These are phyloP conservation scores for barrel medic (Medicago truncatula) DNA, from an alignment of 306 rosid genomes.

Conservation along the genomic window DNA sequence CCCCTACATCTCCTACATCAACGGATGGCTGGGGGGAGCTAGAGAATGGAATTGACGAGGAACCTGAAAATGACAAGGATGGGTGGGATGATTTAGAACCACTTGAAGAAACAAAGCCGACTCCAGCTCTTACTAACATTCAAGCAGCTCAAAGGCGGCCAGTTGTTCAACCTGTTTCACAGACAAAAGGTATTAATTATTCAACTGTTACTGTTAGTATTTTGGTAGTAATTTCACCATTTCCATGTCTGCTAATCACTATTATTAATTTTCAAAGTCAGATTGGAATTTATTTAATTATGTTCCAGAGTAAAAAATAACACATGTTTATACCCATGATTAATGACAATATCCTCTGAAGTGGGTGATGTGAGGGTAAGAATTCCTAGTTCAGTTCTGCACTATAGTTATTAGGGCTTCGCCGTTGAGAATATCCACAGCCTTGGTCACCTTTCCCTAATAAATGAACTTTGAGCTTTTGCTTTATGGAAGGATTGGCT, in stretches of 20 bases:
- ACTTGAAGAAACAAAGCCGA: slow-evolving; percentile 75
- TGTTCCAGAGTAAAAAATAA: slow-evolving; percentile 1
- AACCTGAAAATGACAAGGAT: slow-evolving; percentile 76
- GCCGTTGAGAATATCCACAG: not conserved
- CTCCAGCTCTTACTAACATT: slow-evolving; percentile 79
- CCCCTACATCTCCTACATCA: slow-evolving; percentile 84
- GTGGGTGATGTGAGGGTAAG: slow-evolving; percentile 26
- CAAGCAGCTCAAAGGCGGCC: slow-evolving; percentile 99
- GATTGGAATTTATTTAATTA: slow-evolving; percentile 30
- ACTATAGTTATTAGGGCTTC: slow-evolving; percentile 19
- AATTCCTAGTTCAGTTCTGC: slow-evolving; percentile 40
- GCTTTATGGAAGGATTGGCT: slow-evolving; percentile 33
- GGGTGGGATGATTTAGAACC: slow-evolving; percentile 98
- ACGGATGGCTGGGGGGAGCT: slow-evolving; percentile 99
- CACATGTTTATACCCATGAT: slow-evolving; percentile 15
- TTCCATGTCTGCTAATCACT: slow-evolving; percentile 27
- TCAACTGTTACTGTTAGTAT: slow-evolving; percentile 31
- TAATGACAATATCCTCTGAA: slow-evolving; percentile 20
- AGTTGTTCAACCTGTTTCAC: slow-evolving; percentile 66
- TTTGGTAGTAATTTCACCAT: slow-evolving; percentile 25
- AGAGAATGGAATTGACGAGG: slow-evolving; percentile 81
- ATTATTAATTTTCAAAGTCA: slow-evolving; percentile 10
- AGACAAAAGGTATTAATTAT: slow-evolving; percentile 65
- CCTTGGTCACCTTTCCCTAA: slow-evolving; percentile 12
- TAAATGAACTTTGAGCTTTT: slow-evolving; percentile 36